phyloP scores from a whole-genome alignment of 805 yeast genomes.

The Cyberlindnera xylosilytica region DNA sequence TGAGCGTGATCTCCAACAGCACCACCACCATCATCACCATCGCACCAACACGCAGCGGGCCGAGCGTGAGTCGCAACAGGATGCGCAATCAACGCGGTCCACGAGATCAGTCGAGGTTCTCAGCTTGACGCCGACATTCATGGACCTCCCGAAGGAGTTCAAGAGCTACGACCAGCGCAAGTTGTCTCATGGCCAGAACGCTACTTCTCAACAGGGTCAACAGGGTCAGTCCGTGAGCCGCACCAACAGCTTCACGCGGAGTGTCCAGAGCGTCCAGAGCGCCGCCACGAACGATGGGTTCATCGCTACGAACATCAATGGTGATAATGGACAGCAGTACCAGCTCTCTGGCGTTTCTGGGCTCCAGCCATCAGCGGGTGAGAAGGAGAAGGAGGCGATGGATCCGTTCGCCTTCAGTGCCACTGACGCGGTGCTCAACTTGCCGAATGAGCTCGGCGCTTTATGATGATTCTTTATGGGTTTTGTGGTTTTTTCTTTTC shows the following conservation, averaged over 20 bases:
- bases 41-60: neutral
- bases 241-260: neutral
- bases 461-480: neutral
- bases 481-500: neutral
- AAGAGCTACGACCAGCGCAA: neutral
- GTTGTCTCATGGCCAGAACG: neutral
- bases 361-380: neutral
- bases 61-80: neutral
- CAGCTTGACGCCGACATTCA: constrained; percentile 38
- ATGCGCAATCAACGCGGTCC: neutral
- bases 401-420: neutral
- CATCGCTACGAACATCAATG: neutral
- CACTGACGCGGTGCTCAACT: neutral
- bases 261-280: neutral
- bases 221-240: neutral
- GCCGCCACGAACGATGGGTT: neutral
- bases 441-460: constrained; percentile 1
- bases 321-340: neutral
- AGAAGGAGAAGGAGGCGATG: neutral
- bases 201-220: too few species aligned
- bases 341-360: neutral
- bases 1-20: constrained; percentile 12
- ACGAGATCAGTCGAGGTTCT: constrained; percentile 33
- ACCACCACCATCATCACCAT: constrained; percentile 2
- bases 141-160: constrained; percentile 27